Percentiles rank a stretch among this genome's conserved stretches.
Evolutionary conservation across 2,329 filamentous ascomycete species (phyloP).

Genomic region (Arthrobotrys entomopaga): DNA sequence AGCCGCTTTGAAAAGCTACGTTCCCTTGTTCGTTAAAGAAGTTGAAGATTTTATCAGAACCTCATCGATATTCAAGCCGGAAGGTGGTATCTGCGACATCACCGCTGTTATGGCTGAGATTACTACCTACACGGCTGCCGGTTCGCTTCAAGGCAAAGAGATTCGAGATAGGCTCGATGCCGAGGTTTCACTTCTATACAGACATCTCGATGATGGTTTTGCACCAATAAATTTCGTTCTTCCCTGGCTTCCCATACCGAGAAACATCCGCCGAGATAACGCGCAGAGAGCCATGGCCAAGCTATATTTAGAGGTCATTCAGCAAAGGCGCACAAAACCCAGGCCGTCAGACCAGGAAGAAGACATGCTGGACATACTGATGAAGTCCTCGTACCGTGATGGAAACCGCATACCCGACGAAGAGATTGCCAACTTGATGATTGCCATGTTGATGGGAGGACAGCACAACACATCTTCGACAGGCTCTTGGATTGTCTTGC

Average conservation of each 20-base stretch:
- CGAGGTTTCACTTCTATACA: slow-evolving; percentile 82
- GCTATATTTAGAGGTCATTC: slow-evolving; percentile 84
- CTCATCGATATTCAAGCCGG: slow-evolving; percentile 73
- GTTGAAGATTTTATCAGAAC: slow-evolving; percentile 77
- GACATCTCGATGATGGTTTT: slow-evolving; percentile 91
- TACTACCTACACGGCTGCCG: slow-evolving; percentile 88
- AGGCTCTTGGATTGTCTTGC: slow-evolving; percentile 84
- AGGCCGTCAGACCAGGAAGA: slow-evolving; percentile 68
- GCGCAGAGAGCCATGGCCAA: slow-evolving; percentile 83
- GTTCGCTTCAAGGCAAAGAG: slow-evolving; percentile 84
- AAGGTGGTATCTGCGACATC: slow-evolving; percentile 76
- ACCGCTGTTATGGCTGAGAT: slow-evolving; percentile 82
- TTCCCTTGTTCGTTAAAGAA: slow-evolving; percentile 80
- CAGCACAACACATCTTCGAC: slow-evolving; percentile 90
- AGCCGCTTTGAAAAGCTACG: slow-evolving; percentile 66
- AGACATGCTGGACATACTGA: slow-evolving; percentile 91
- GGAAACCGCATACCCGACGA: slow-evolving; percentile 80
- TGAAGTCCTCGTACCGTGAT: slow-evolving; percentile 86
- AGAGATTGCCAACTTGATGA: slow-evolving; percentile 93
- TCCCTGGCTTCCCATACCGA: slow-evolving; percentile 87
- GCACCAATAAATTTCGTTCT: slow-evolving; percentile 89
- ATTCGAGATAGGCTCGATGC: slow-evolving; percentile 83
- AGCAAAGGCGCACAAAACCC: slow-evolving; percentile 70
- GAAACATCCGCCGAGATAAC: slow-evolving; percentile 81
- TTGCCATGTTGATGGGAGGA: slow-evolving; percentile 89